phyloP scores from a whole-genome alignment of 306 rosid genomes.

The Castanea sativa region DNA sequence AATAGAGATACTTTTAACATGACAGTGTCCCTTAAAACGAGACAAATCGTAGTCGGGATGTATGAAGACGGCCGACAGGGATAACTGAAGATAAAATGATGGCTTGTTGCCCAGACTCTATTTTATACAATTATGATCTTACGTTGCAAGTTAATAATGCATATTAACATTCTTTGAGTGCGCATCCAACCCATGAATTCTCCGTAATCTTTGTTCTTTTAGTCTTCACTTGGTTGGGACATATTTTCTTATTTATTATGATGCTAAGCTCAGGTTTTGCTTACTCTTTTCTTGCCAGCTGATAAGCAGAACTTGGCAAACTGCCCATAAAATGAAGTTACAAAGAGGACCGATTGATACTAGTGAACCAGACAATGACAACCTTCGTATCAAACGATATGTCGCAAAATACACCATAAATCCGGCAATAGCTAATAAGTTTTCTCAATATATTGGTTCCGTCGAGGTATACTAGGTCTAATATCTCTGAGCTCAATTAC shows the following conservation, averaged over 20 bases:
- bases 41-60: neutral
- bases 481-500: neutral
- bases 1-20: neutral
- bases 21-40: neutral
- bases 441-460: conserved; percentile 69
- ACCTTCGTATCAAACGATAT: conserved; percentile 74
- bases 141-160: neutral
- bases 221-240: neutral
- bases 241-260: neutral
- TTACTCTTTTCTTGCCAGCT: conserved; percentile 49
- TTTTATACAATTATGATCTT: neutral
- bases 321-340: conserved; percentile 92
- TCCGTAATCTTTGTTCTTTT: neutral
- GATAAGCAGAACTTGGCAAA: conserved; percentile 95
- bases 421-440: conserved; percentile 84
- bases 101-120: neutral
- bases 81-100: neutral
- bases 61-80: neutral
- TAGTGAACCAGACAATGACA: conserved; percentile 54
- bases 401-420: conserved; percentile 86
- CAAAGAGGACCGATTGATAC: conserved; percentile 60
- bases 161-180: neutral
- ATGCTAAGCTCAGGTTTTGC: neutral
- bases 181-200: neutral
- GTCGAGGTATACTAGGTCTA: conserved; percentile 59